These are phyloP conservation scores for Haematococcus sp. DNA, from an alignment of 139 green algal genomes.

Conservation along the genomic window DNA sequence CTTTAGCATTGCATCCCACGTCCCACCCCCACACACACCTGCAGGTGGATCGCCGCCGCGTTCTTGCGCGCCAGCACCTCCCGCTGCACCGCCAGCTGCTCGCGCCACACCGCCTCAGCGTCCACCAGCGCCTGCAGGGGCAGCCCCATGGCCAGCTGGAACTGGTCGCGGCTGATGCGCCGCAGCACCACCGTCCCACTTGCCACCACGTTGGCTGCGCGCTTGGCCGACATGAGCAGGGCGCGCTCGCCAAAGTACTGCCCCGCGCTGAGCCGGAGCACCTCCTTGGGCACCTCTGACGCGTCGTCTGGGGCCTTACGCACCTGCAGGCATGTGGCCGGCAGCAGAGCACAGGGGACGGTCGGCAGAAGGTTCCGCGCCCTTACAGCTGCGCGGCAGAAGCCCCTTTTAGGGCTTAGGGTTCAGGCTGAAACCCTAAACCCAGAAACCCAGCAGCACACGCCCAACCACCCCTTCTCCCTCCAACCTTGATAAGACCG, in stretches of 20 bases:
- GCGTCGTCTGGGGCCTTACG: neutral
- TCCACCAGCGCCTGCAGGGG: slow-evolving; percentile 32
- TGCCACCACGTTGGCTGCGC: slow-evolving; percentile 55
- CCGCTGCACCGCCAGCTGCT: slow-evolving; percentile 29
- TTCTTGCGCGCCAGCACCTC: slow-evolving; percentile 40
- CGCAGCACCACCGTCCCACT: slow-evolving; percentile 41
- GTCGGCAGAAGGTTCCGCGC: too few species aligned
- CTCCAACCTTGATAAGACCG: too few species aligned
- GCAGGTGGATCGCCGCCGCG: slow-evolving; percentile 6
- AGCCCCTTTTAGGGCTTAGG: too few species aligned
- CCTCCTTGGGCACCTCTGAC: slow-evolving; percentile 24
- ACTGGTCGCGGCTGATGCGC: slow-evolving; percentile 22
- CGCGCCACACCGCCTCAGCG: slow-evolving; percentile 22
- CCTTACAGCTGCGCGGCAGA: too few species aligned
- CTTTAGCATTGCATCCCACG: too few species aligned
- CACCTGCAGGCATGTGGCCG: neutral
- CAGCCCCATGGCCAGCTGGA: neutral
- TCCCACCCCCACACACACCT: too few species aligned
- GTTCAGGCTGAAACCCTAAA: too few species aligned
- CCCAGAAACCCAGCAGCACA: too few species aligned
- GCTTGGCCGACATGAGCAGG: slow-evolving; percentile 30
- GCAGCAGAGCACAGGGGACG: too few species aligned
- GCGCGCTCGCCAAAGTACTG: slow-evolving; percentile 76
- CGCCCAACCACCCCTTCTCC: too few species aligned
- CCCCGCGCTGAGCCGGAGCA: slow-evolving; percentile 54